These are phyloP conservation scores for Penicillium goetzii DNA, from an alignment of 495 filamentous ascomycete genomes.

Conservation along the genomic window DNA sequence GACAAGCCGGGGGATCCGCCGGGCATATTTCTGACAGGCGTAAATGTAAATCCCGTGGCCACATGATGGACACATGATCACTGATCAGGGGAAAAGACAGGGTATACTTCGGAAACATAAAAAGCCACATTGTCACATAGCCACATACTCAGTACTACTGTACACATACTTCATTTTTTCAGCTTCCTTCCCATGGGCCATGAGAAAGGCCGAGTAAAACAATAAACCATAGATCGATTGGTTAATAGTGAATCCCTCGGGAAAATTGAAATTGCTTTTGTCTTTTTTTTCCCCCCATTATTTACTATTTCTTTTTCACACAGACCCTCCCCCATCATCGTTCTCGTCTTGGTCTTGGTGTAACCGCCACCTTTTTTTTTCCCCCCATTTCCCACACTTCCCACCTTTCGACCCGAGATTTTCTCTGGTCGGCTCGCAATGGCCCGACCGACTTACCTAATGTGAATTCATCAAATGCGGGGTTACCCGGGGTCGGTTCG, in stretches of 20 bases:
- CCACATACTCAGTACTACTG: background rate
- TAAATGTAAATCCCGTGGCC: slow-evolving; percentile 17
- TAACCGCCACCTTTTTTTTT: background rate
- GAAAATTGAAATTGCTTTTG: background rate
- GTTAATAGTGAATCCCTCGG: background rate
- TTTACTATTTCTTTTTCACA: background rate
- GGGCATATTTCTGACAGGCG: slow-evolving; percentile 16
- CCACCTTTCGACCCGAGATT: background rate
- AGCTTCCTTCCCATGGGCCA: background rate
- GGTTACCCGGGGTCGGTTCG: slow-evolving; percentile 42
- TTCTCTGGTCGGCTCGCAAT: slow-evolving; percentile 12
- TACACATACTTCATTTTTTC: background rate
- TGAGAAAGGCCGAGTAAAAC: background rate
- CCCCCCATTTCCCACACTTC: background rate
- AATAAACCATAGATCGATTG: background rate
- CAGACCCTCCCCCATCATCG: background rate
- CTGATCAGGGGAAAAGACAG: background rate
- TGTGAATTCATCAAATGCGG: slow-evolving; percentile 33
- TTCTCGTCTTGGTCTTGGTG: background rate
- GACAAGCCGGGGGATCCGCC: slow-evolving; percentile 23
- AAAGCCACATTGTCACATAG: slow-evolving; percentile 1
- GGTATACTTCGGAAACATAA: background rate
- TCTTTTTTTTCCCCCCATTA: background rate
- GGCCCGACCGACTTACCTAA: slow-evolving; percentile 33
- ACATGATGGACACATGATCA: slow-evolving; percentile 7